Base-by-base conservation (phyloP, 768 basidiomycete species). In the Suillus cothurnatus region DNA sequence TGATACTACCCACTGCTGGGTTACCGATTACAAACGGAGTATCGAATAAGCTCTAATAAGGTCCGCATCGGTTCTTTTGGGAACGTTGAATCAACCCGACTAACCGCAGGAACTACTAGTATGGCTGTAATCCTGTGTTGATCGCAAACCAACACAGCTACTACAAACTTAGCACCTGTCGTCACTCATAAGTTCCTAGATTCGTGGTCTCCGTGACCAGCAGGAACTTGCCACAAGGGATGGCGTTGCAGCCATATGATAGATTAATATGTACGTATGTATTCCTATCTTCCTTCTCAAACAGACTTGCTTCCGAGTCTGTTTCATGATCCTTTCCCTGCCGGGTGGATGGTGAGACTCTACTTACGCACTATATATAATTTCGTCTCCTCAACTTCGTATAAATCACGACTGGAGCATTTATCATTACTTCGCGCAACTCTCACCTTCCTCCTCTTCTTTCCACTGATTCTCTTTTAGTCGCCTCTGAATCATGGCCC, bases 401-500 rank as follows among this genome's bases (percentile, higher is more conserved):
- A 57, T 26, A 17, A 17, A 58, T 15, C 23, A 38, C 26, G 7
- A 52, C 36, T 5, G 36, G 15, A 56, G n/a, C n/a, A 34, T 36
- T 14, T 34, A 38, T 26, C 36, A 39, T 28, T 21, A 17, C 26
- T 6, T 59, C 38, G 3, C 6, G 26, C 58, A 14, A 28, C 38
- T 41, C 38, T 12, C 19, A 12, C 21, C 41, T 32, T 71, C 21
- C 41, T 32, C 72, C 67, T 62, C 67, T 66, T 47, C 67, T 62
- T 61, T 68, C 64, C 63, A 59, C 65, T 57, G 64, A 64, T 68
- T 73, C 69, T 70, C 70, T 66, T 67, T 53, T 65, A 66, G 39
- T 67, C 49, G 63, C 62, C 32, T 64, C 45, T 65, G 38, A 66
- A 65, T 63, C 50, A 91, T 91, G 90, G 84, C 86, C 6, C 89